Evolutionary conservation across 78 protist species (phyloP).

Genomic region (Cyanophora paradoxa): DNA sequence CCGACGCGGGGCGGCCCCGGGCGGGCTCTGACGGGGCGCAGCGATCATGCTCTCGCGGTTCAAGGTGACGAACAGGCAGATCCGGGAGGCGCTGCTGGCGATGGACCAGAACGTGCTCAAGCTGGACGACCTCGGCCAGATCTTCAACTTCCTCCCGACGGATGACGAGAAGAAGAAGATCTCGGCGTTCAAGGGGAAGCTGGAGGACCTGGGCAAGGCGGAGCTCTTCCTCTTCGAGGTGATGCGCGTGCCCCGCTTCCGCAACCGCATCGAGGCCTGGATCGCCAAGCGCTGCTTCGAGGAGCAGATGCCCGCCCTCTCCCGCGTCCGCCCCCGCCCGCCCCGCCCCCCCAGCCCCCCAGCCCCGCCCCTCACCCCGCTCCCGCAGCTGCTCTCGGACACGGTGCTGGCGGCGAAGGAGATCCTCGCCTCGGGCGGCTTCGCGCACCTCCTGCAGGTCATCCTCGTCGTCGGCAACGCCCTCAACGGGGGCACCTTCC

Average conservation of each 20-base stretch:
- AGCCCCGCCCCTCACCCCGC: background rate
- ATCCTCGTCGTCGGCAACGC: background rate
- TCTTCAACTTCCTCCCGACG: background rate
- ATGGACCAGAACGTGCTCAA: background rate
- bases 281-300: background rate
- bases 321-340: background rate
- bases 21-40: too few relatives aligned
- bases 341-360: background rate
- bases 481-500: background rate
- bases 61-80: background rate
- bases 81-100: background rate
- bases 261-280: background rate
- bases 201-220: too few relatives aligned
- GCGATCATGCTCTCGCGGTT: constrained; percentile 3
- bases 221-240: background rate
- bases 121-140: background rate
- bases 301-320: background rate
- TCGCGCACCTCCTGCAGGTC: background rate
- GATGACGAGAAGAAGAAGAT: background rate
- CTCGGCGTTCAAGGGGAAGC: too few relatives aligned
- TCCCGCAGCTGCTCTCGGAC: background rate
- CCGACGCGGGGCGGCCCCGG: too few relatives aligned
- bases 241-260: background rate
- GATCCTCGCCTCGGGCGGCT: background rate
- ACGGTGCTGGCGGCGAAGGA: background rate